Base-by-base conservation (phyloP, 2,329 filamentous ascomycete genomes). In the Colletotrichum noveboracense region DNA sequence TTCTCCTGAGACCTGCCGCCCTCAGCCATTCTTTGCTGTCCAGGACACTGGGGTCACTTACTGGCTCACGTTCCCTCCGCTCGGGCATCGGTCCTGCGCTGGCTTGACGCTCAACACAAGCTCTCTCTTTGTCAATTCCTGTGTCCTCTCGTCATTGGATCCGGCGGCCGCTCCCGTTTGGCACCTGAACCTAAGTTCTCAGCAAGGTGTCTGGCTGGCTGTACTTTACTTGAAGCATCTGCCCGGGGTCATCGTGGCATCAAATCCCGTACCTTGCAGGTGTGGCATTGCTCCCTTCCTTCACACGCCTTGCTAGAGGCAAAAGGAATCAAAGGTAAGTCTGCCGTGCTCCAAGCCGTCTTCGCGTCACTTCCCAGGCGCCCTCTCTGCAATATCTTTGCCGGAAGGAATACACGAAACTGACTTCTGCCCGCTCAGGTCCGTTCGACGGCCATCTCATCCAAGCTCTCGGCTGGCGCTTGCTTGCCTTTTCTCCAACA, bases 61-160 rank as follows among this genome's bases (percentile, higher is more conserved):
- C 48, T 66, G 69, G 67, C 52, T 65, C 61, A 71, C 72, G 72
- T 52, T 74, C 72, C 72, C 68, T 74, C 71, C 61, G 72, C 67
- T 74, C 30, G 58, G 72, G 26, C 71, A 21, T 55, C 18, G 60
- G 26, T 60, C 34, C 58, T 66, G 60, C 71, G 65, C 68, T 58
- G 67, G 48, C n/a, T 74, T 26, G 60, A 66, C 67, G 32, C 68
- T 36, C 48, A 68, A 68, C 66, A 68, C 48, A 68, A 58, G 18
- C 28, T 64, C 60, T 64, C 32, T 64, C 32, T 64, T 24, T 60
- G 56, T n/a, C 26, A 60, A 60, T 64, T 64, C 32, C 32, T 32
- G 32, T 64, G 6, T 64, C 60, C 32, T 64, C 10, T 64, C 28
- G 43, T 66, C 43, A 36, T 21, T 65, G 55, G 32, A 64, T 32